Conservation (phyloP, 2,329 filamentous ascomycete genomes). For the Tolypocladium tundrense region DNA sequence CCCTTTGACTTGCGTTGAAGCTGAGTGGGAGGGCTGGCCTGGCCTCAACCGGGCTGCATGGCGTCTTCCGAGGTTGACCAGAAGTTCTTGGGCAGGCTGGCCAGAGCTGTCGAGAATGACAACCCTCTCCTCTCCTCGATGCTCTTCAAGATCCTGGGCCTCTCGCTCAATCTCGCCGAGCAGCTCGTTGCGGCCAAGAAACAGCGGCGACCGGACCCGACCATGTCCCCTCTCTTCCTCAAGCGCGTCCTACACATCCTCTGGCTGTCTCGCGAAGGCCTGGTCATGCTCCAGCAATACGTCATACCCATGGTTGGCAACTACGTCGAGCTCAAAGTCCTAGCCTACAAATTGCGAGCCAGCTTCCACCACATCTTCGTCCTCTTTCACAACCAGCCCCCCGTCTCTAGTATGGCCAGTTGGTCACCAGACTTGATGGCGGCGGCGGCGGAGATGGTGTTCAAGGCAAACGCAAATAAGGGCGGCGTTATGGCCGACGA, state of each 20-base stretch:
- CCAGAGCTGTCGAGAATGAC: slow-evolving; percentile 65
- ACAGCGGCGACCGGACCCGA: slow-evolving; percentile 69
- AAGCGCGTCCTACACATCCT: slow-evolving; percentile 82
- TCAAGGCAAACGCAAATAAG: slow-evolving; percentile 32
- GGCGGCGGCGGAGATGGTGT: slow-evolving; percentile 20
- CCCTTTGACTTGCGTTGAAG: not conserved
- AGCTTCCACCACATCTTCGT: slow-evolving; percentile 97
- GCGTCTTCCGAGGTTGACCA: slow-evolving; percentile 95
- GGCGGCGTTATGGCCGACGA: slow-evolving; percentile 36
- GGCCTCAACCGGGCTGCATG: slow-evolving; percentile 42
- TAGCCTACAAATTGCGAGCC: slow-evolving; percentile 83
- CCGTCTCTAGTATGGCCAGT: slow-evolving; percentile 53
- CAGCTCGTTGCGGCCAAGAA: slow-evolving; percentile 77
- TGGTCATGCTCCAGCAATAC: slow-evolving; percentile 78
- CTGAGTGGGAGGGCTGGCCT: not conserved
- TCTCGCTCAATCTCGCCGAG: slow-evolving; percentile 78
- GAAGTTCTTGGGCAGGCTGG: slow-evolving; percentile 87
- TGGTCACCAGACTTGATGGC: slow-evolving; percentile 35
- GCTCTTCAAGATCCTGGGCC: slow-evolving; percentile 82
- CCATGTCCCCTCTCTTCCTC: slow-evolving; percentile 68
- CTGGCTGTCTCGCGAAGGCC: slow-evolving; percentile 87
- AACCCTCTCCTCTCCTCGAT: slow-evolving; percentile 72
- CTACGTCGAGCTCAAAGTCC: slow-evolving; percentile 74
- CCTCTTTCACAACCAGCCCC: slow-evolving; percentile 85
- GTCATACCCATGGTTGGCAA: slow-evolving; percentile 75